Evolutionary conservation across 148 eudicot species (phyloP).

Genomic region (Beta vulgaris): DNA sequence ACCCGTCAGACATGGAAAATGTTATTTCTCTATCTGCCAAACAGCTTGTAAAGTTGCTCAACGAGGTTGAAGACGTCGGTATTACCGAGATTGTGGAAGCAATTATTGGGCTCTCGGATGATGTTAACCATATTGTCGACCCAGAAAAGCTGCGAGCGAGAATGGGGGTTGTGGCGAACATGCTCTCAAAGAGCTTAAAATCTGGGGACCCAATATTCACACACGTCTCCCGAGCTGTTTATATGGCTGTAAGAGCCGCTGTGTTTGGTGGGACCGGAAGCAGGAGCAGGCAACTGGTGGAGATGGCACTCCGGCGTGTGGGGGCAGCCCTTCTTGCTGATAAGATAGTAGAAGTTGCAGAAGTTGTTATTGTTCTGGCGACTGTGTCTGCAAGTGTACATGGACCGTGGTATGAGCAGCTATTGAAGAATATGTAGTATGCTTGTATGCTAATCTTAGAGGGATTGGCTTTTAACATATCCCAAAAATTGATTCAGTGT

Average conservation of each 20-base stretch:
- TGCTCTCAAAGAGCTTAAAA: slow-evolving; percentile 53
- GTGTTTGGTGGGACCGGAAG: slow-evolving; percentile 47
- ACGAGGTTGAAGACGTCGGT: slow-evolving; percentile 41
- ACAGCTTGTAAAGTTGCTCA: slow-evolving; percentile 36
- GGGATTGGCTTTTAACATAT: slow-evolving; percentile 8
- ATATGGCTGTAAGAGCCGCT: slow-evolving; percentile 38
- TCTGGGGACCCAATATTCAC: slow-evolving; percentile 48
- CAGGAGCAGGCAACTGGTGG: slow-evolving; percentile 42
- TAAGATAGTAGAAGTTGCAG: slow-evolving; percentile 38
- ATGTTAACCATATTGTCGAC: slow-evolving; percentile 3
- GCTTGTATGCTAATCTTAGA: not conserved
- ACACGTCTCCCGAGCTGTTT: slow-evolving; percentile 42
- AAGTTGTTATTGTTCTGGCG: slow-evolving; percentile 44
- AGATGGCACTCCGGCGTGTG: slow-evolving; percentile 41
- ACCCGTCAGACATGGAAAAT: slow-evolving; percentile 37
- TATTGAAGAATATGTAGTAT: slow-evolving; percentile 37
- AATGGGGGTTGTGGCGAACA: slow-evolving; percentile 43
- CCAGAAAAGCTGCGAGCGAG: slow-evolving; percentile 35
- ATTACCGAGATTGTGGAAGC: slow-evolving; percentile 40
- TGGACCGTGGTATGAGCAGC: slow-evolving; percentile 48
- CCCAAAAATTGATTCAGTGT: slow-evolving; percentile 7
- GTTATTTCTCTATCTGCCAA: slow-evolving; percentile 32
- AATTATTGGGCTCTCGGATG: slow-evolving; percentile 24
- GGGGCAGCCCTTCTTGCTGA: slow-evolving; percentile 44
- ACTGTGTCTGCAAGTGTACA: slow-evolving; percentile 41